Evolutionary conservation across 2,329 filamentous ascomycete species (phyloP).

Genomic region (Neofusicoccum parvum): DNA sequence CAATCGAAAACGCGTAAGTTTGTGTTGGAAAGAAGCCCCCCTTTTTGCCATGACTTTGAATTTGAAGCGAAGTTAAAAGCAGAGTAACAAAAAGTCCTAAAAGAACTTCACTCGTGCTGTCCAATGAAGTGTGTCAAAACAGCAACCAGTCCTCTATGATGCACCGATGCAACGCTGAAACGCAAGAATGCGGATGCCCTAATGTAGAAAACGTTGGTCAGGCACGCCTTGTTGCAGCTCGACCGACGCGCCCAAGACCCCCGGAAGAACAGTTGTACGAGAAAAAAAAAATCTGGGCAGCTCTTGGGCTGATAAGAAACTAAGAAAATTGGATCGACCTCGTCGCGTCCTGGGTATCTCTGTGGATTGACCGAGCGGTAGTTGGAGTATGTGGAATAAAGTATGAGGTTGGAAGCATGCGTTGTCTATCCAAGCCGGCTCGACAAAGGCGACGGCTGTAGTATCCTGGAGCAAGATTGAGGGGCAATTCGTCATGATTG

Average conservation of each 20-base stretch:
- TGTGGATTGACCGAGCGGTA: constrained; percentile 15
- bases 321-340: constrained; percentile 12
- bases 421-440: constrained; percentile 20
- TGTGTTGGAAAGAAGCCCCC: not conserved
- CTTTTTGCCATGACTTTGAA: constrained; percentile 9
- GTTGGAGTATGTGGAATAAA: not conserved
- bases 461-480: not conserved
- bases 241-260: not conserved
- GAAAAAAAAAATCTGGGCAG: not conserved
- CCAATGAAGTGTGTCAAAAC: constrained; percentile 1
- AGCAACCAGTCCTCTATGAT: constrained; percentile 19
- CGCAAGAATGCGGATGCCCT: constrained; percentile 8
- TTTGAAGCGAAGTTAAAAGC: not conserved
- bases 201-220: constrained; percentile 4
- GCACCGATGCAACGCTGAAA: constrained; percentile 21
- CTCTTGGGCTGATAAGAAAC: not conserved
- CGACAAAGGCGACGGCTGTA: not conserved
- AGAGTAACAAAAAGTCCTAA: not conserved
- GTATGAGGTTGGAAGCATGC: constrained; percentile 5
- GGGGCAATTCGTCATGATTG: not conserved
- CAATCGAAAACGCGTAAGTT: no score
- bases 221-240: constrained; percentile 6
- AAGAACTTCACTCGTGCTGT: not conserved
- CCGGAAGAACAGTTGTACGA: constrained; percentile 3
- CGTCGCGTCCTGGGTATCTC: constrained; percentile 17